A percentile compares a stretch with the other conserved stretches of the same genome.
Conservation (phyloP, 2,329 filamentous ascomycete species). For the Cryphonectria radicalis region DNA sequence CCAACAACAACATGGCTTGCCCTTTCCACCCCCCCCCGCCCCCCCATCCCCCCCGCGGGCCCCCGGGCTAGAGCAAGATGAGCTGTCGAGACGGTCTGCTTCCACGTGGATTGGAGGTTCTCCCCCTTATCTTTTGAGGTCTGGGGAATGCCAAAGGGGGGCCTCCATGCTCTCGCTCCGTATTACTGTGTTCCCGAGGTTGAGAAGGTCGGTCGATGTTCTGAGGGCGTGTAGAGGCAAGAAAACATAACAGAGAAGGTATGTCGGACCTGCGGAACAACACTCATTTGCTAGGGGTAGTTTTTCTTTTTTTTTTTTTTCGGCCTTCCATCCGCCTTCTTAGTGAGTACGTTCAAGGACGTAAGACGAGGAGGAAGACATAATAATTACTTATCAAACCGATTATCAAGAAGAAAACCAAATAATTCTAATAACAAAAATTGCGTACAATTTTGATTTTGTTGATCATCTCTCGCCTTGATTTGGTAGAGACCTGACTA, state of each 20-base stretch:
- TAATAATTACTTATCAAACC: too few species aligned
- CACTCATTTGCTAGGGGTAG: not conserved
- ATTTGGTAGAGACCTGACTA: too few species aligned
- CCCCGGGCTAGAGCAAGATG: not conserved
- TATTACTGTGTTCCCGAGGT: not conserved
- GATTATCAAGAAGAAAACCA: too few species aligned
- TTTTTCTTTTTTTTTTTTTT: not conserved
- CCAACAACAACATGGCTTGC: not conserved
- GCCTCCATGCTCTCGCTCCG: not conserved
- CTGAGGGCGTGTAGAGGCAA: not conserved
- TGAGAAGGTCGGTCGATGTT: not conserved
- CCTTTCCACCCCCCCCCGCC: too few species aligned
- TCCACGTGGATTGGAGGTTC: not conserved
- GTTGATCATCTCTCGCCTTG: too few species aligned
- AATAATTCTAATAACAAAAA: too few species aligned
- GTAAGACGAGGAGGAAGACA: too few species aligned
- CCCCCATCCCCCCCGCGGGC: too few species aligned
- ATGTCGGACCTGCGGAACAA: not conserved
- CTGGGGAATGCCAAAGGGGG: not conserved
- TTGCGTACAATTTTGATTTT: too few species aligned
- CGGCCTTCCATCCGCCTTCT: not conserved
- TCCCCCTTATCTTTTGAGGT: not conserved
- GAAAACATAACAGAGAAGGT: not conserved
- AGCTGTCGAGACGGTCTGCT: not conserved
- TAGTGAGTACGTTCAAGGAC: not conserved